Percentiles rank a stretch among this genome's conserved stretches.
phyloP scores from a whole-genome alignment of 2,329 filamentous ascomycete species.

The Trichoderma oligosporum region DNA sequence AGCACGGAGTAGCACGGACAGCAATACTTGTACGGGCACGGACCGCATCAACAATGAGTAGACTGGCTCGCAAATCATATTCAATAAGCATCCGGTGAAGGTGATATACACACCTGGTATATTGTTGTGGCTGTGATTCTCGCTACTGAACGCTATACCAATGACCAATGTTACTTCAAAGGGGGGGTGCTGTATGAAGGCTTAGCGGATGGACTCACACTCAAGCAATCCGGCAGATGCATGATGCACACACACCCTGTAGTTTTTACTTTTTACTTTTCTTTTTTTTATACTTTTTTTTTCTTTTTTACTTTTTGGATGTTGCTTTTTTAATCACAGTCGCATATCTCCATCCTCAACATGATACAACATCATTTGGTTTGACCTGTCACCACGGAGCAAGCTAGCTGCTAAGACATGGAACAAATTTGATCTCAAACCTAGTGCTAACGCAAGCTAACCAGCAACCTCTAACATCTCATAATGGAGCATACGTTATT shows the following conservation, averaged over 20 bases:
- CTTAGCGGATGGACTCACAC: background rate
- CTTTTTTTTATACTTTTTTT: background rate
- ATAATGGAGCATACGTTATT: background rate
- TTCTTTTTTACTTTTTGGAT: background rate
- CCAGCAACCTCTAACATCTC: slow-evolving; percentile 5
- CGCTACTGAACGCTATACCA: background rate
- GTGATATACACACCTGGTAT: background rate
- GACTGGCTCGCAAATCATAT: too few relatives aligned
- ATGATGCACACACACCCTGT: background rate
- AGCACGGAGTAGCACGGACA: background rate
- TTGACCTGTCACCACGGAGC: slow-evolving; percentile 5
- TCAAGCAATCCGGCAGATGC: background rate
- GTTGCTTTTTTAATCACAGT: too few relatives aligned
- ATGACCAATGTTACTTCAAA: too few relatives aligned
- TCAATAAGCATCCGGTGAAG: background rate
- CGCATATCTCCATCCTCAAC: background rate
- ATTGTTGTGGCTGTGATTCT: background rate
- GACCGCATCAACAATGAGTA: too few relatives aligned
- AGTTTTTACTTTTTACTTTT: background rate
- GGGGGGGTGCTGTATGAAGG: too few relatives aligned
- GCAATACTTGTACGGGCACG: slow-evolving; percentile 7
- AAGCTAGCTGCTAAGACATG: background rate
- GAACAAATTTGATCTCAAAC: background rate
- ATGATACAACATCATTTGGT: background rate
- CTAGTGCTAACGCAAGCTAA: slow-evolving; percentile 11